Evolutionary conservation across 2,329 filamentous ascomycete genomes (phyloP).

Genomic region (Botryotinia calthae): DNA sequence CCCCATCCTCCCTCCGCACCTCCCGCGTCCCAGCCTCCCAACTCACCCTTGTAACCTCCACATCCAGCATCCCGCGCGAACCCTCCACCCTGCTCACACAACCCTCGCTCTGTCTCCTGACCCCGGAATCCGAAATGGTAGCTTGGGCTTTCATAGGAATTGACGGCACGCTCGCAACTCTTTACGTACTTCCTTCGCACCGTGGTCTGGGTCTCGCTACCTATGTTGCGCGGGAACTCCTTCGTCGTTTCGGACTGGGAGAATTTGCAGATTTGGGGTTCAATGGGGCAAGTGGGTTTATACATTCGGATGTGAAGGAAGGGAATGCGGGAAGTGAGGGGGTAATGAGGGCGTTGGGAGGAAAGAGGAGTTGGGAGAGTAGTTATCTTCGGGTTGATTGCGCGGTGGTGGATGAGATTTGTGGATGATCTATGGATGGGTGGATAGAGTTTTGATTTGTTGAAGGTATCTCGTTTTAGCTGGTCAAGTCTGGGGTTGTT

Average conservation of each 20-base stretch:
- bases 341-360: constrained; percentile 36
- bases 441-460: not conserved
- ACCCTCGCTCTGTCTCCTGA: constrained; percentile 32
- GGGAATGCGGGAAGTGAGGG: constrained; percentile 37
- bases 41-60: constrained; percentile 34
- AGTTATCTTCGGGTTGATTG: constrained; percentile 35
- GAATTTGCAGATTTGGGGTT: constrained; percentile 34
- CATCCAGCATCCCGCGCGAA: constrained; percentile 33
- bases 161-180: constrained; percentile 33
- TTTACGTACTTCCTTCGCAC: constrained; percentile 35
- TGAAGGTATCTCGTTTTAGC: not conserved
- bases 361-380: constrained; percentile 23
- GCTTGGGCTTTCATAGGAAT: constrained; percentile 37
- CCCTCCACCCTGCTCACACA: constrained; percentile 28
- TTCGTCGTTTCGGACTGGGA: constrained; percentile 27
- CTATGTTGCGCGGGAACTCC: constrained; percentile 29
- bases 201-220: constrained; percentile 34
- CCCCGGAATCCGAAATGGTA: constrained; percentile 24
- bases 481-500: not conserved
- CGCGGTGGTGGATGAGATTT: not conserved
- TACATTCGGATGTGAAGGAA: constrained; percentile 35
- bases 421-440: not conserved
- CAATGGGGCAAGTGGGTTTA: constrained; percentile 34
- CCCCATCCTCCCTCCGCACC: constrained; percentile 28
- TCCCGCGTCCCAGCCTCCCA: constrained; percentile 32